Evolutionary conservation across 2,329 filamentous ascomycete species (phyloP).

Genomic region (Colletotrichum cordylinicola): DNA sequence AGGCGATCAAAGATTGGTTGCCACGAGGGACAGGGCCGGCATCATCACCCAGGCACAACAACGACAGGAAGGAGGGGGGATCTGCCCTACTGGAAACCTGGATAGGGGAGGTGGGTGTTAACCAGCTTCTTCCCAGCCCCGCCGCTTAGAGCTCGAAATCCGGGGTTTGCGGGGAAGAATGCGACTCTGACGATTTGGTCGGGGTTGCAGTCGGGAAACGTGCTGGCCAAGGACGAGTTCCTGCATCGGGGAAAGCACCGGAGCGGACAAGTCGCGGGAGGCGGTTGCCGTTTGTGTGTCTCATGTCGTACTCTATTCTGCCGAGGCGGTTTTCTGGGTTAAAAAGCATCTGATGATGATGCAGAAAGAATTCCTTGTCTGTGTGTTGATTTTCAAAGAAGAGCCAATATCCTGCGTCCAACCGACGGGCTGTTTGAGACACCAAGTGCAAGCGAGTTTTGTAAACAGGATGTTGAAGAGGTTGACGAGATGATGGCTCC

Average conservation of each 20-base stretch:
- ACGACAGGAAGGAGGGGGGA: not conserved
- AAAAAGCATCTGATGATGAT: not conserved
- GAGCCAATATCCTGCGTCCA: not conserved
- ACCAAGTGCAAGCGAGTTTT: not conserved
- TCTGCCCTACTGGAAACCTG: not conserved
- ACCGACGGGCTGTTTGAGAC: not conserved
- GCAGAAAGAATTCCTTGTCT: not conserved
- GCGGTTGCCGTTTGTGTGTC: not conserved
- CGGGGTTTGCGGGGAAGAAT: slow-evolving; percentile 9
- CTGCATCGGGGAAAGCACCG: slow-evolving; percentile 8
- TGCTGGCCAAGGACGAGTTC: slow-evolving; percentile 6
- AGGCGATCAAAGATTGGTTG: not conserved
- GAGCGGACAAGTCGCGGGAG: not conserved
- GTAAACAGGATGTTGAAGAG: not conserved
- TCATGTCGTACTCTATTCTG: not conserved
- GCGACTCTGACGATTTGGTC: not conserved
- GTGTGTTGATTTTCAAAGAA: not conserved
- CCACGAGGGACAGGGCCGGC: not conserved
- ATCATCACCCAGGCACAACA: not conserved
- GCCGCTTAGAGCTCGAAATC: not conserved
- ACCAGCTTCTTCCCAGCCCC: not conserved
- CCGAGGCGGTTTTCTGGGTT: not conserved
- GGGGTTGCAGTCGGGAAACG: slow-evolving; percentile 7
- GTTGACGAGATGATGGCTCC: not conserved
- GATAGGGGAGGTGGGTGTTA: not conserved